These are phyloP conservation scores for Phytophthora pisi DNA, from an alignment of 352 stramenopile species.

Conservation along the genomic window DNA sequence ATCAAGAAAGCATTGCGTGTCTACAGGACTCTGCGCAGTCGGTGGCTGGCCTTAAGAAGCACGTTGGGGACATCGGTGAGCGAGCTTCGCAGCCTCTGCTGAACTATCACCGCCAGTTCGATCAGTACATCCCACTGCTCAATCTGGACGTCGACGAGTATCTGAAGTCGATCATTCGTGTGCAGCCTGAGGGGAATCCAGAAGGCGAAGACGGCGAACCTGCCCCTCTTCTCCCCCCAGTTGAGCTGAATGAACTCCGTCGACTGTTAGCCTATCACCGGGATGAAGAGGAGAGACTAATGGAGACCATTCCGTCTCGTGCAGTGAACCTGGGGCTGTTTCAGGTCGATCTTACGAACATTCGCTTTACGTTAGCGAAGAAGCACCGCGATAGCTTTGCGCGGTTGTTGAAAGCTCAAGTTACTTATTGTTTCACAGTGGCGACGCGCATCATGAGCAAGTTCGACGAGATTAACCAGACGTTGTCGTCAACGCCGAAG, in stretches of 20 bases:
- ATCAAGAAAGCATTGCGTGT: constrained; percentile 91
- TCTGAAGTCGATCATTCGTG: constrained; percentile 65
- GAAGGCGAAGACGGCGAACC: constrained; percentile 49
- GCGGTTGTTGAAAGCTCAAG: constrained; percentile 74
- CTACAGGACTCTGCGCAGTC: constrained; percentile 74
- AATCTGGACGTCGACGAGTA: constrained; percentile 91
- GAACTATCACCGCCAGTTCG: constrained; percentile 83
- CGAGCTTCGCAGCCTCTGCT: constrained; percentile 61
- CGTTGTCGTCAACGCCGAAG: constrained; percentile 79
- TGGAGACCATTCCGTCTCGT: constrained; percentile 68
- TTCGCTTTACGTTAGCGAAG: constrained; percentile 71
- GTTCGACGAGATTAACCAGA: constrained; percentile 89
- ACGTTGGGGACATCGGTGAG: constrained; percentile 54
- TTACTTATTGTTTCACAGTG: constrained; percentile 67
- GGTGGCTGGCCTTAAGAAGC: constrained; percentile 53
- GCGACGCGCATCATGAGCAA: constrained; percentile 72
- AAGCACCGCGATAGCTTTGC: constrained; percentile 84
- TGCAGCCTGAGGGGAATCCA: constrained; percentile 40
- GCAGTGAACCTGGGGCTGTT: constrained; percentile 82
- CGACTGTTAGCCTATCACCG: constrained; percentile 69
- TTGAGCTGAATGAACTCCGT: constrained; percentile 78
- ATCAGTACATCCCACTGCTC: constrained; percentile 88
- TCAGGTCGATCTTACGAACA: constrained; percentile 80
- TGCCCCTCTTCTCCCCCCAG: constrained; percentile 56
- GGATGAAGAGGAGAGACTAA: constrained; percentile 67